Percentiles rank a stretch among this genome's conserved stretches.
Evolutionary conservation across 208 protist genomes (phyloP).

Genomic region (Leishmania arabica): DNA sequence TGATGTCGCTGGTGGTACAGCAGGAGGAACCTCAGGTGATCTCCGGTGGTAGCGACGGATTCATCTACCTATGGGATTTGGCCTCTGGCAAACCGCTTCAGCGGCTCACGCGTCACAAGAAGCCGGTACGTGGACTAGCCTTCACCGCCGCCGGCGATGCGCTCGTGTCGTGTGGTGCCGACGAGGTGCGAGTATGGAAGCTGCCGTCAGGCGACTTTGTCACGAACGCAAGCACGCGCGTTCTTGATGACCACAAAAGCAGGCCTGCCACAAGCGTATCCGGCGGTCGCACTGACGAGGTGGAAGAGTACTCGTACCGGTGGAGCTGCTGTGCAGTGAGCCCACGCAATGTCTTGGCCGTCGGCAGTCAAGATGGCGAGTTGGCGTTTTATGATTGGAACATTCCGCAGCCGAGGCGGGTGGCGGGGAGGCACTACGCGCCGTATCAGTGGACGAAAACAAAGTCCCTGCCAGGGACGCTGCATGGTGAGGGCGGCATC

Average conservation of each 20-base stretch:
- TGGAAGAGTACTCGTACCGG: slow-evolving; percentile 56
- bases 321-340: slow-evolving; percentile 90
- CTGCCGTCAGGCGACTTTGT: slow-evolving; percentile 95
- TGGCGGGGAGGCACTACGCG: slow-evolving; percentile 49
- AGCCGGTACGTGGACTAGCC: slow-evolving; percentile 94
- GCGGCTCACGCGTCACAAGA: slow-evolving; percentile 99
- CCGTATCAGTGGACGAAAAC: slow-evolving; percentile 79
- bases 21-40: slow-evolving; percentile 92
- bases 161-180: slow-evolving; percentile 95
- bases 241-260: slow-evolving; percentile 1
- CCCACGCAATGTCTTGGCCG: slow-evolving; percentile 92
- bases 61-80: slow-evolving; percentile 95
- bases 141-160: slow-evolving; percentile 89
- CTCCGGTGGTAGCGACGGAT: slow-evolving; percentile 93
- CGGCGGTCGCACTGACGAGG: not conserved
- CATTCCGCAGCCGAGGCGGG: slow-evolving; percentile 60
- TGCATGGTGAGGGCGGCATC: slow-evolving; percentile 93
- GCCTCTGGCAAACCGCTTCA: slow-evolving; percentile 56
- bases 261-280: not conserved
- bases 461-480: slow-evolving; percentile 78
- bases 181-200: slow-evolving; percentile 98
- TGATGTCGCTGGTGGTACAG: slow-evolving; percentile 91
- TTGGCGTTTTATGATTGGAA: slow-evolving; percentile 98
- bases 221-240: slow-evolving; percentile 91
- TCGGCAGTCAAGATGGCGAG: slow-evolving; percentile 93